These are phyloP conservation scores for Fraxinus sp. DNA, from an alignment of 305 asterid genomes.

Conservation along the genomic window DNA sequence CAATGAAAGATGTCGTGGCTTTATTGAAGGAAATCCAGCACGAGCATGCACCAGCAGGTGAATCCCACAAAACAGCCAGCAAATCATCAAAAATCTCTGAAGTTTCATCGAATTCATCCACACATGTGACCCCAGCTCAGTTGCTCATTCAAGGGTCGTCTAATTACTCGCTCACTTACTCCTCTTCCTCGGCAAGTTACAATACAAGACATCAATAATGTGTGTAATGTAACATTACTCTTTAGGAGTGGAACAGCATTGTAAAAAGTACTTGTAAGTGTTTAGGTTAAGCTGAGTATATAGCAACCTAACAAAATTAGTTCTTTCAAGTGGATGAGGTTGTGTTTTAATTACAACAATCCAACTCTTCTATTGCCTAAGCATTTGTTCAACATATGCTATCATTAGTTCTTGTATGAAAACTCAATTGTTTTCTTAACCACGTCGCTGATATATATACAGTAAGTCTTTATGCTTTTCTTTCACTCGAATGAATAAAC, in stretches of 20 bases:
- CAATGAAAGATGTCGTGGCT: slow-evolving; percentile 91
- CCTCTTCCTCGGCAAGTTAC: slow-evolving; percentile 63
- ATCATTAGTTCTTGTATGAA: not conserved
- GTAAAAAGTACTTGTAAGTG: slow-evolving; percentile 17
- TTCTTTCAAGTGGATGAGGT: not conserved
- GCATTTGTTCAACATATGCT: not conserved
- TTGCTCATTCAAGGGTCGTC: slow-evolving; percentile 61
- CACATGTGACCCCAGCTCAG: slow-evolving; percentile 66
- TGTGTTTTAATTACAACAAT: not conserved
- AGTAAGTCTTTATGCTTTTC: not conserved
- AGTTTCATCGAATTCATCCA: slow-evolving; percentile 39
- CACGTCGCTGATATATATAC: not conserved
- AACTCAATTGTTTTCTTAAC: not conserved
- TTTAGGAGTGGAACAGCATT: slow-evolving; percentile 33
- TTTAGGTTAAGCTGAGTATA: not conserved
- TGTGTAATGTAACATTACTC: slow-evolving; percentile 20
- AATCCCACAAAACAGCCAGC: slow-evolving; percentile 45
- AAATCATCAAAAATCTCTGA: slow-evolving; percentile 29
- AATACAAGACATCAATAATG: slow-evolving; percentile 35
- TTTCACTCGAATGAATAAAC: not conserved
- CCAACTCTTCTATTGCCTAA: not conserved
- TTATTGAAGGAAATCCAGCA: slow-evolving; percentile 72
- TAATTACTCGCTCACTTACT: slow-evolving; percentile 57
- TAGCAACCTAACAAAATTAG: not conserved
- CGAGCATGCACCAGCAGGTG: slow-evolving; percentile 43